Evolutionary conservation across 352 stramenopile genomes (phyloP), one percentile per base, ranked within the genome.

Genomic region (Phytophthora nicotianae): DNA sequence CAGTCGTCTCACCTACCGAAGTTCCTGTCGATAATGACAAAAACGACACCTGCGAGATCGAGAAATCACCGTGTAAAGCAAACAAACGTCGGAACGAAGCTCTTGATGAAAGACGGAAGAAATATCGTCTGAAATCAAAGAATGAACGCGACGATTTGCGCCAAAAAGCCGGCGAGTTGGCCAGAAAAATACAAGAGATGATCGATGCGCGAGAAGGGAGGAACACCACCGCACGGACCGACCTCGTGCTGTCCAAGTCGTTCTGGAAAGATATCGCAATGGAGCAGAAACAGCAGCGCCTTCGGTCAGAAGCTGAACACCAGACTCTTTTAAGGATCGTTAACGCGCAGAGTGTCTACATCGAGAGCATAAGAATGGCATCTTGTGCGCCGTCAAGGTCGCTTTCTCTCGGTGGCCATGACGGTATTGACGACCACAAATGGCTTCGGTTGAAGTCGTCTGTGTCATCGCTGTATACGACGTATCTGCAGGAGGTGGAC

Each of bases 401-500:
- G 9, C 32, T 38, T 20, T 16, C 24, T 17, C 4, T 24, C 26
- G 11, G 21, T n/a, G 29, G 7, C 26, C 26, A 29, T 7, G 26
- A 35, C 29, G 5, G 5, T 11, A 29, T 54, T 6, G 19, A 54
- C 29, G 29, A 54, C 19, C 11, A 23, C 2, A 54, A 54, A 19
- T 45, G 27, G 47, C 47, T 54, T n/a, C 47, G 47, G 7, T 19
- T 54, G 19, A 54, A 54, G 20, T 54, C 47, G 17, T 54, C 47
- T 3, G 56, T 51, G 10, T 37, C 4, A 4, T n/a, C 24, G 4
- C 20, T 60, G 41, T 69, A 60, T 27, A 5, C 37, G 5, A 38
- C 21, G 24, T 64, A 50, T 26, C 37, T 69, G 2, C 40, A 57
- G 5, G 61, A 69, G 7, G 41, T 56, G 10, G 21, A 64, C 23